Evolutionary conservation across 371 early-diverging fungal species (phyloP).

Genomic region (Apophysomyces variabilis): DNA sequence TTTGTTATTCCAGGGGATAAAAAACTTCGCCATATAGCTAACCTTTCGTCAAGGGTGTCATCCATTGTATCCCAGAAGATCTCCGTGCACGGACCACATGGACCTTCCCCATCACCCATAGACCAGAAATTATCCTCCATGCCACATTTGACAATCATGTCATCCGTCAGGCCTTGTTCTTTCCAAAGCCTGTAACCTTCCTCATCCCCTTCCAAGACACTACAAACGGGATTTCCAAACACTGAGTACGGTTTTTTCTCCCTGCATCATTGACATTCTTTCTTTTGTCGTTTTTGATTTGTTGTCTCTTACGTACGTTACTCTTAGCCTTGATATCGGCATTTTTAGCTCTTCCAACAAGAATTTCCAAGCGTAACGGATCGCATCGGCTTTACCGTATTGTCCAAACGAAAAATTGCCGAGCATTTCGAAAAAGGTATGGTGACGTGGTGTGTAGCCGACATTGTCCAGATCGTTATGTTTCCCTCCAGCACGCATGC

Average conservation of each 20-base stretch:
- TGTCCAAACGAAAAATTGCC: conserved; percentile 83
- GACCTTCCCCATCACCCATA: conserved; percentile 85
- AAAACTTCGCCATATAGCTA: no score
- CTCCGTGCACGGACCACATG: conserved; percentile 84
- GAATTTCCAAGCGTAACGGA: conserved; percentile 74
- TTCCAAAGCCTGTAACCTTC: conserved; percentile 73
- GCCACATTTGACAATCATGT: conserved; percentile 63
- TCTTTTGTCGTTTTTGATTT: not conserved
- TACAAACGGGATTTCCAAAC: conserved; percentile 16
- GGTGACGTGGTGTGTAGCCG: conserved; percentile 79
- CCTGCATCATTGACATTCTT: not conserved
- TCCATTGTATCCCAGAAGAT: conserved; percentile 81
- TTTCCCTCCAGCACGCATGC: conserved; percentile 82
- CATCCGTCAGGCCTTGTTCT: conserved; percentile 62
- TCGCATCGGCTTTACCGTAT: conserved; percentile 66
- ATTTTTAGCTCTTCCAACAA: conserved; percentile 66
- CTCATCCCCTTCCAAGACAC: conserved; percentile 69
- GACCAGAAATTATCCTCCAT: conserved; percentile 82
- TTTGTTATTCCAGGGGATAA: not conserved
- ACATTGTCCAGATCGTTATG: conserved; percentile 87
- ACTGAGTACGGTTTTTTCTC: no score
- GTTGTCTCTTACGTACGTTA: conserved; percentile 49
- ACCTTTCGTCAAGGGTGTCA: conserved; percentile 44
- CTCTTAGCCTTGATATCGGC: conserved; percentile 64
- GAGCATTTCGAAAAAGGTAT: conserved; percentile 88